Base-by-base conservation (phyloP, 768 basidiomycete genomes). In the Mycena haematopus region DNA sequence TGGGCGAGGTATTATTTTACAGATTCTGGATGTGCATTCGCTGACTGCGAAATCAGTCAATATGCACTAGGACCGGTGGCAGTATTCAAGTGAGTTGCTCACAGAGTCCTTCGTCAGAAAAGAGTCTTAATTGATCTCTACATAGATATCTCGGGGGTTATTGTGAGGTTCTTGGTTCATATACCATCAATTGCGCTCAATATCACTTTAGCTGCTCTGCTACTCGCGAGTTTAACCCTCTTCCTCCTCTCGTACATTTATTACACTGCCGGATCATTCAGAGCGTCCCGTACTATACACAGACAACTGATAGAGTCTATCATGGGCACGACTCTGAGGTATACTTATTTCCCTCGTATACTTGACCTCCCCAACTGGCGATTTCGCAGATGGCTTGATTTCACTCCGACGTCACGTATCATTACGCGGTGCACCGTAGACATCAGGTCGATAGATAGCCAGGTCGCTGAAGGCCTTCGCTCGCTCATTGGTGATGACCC, bases 361-460 rank as follows among this genome's bases (percentile, higher is more conserved):
- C n/a, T 13, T 19, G 3, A 27, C 6, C 8, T n/a, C 27, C 46
- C 4, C 15, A 47, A 24, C 25, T 27, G 10, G 21, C 44, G 21
- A 24, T 10, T 22, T 22, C 44, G 22, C 21, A 84, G 88, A 71
- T 88, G 76, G 77, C 77, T 83, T 25, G 79, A 80, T 64, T 75
- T 78, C 27, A 83, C 82, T 3, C 80, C 81, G 9, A 72, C 75
- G 3, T 76, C 79, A 27, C 83, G 89, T 9, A 84, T 92, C 53
- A 84, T 90, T 52, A 77, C 87, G n/a, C 80, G 89, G 51, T 86
- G 85, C 71, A 90, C 89, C 2, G 84, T 87, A 56, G 89, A 91
- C 69, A 87, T 91, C 25, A 76, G 84, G 42, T 69, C 74, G 64
- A 78, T 92, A 36, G 91, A 93, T 69, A 70, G 74, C 1, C 65